phyloP scores from a whole-genome alignment of 108 stramenopile species.

The Thalassiosira profunda region DNA sequence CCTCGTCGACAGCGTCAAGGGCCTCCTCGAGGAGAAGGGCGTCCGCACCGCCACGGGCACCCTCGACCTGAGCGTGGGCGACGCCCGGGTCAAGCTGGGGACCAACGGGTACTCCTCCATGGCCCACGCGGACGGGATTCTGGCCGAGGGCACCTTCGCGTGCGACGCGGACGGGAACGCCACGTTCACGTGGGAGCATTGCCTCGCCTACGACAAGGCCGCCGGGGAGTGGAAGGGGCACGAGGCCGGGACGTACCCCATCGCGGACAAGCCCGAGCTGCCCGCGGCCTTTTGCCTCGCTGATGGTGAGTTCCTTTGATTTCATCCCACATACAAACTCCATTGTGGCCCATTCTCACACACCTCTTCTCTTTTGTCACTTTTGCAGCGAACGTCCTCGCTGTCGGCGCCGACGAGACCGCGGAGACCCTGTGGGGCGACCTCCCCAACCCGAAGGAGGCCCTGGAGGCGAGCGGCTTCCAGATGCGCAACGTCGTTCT shows the following conservation, averaged over 20 bases:
- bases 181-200: constrained; percentile 59
- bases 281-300: constrained; percentile 45
- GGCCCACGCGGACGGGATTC: constrained; percentile 58
- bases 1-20: constrained; percentile 53
- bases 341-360: neutral
- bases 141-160: constrained; percentile 76
- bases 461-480: constrained; percentile 73
- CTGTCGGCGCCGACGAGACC: constrained; percentile 63
- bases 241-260: no score
- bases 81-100: constrained; percentile 76
- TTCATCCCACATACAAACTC: neutral
- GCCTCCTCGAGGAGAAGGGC: constrained; percentile 43
- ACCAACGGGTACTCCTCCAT: constrained; percentile 66
- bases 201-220: constrained; percentile 47
- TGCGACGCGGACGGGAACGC: constrained; percentile 56
- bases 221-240: constrained; percentile 62
- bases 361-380: neutral
- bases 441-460: constrained; percentile 64
- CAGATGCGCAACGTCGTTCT: constrained; percentile 79
- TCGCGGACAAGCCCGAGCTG: constrained; percentile 22
- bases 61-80: constrained; percentile 59
- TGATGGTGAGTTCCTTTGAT: constrained; percentile 60
- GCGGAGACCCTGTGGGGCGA: constrained; percentile 76
- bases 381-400: constrained; percentile 53
- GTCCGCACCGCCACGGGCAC: constrained; percentile 57